Conservation (phyloP, 225 moss, liverwort and hornwort species). For the Straminergon stramineum region DNA sequence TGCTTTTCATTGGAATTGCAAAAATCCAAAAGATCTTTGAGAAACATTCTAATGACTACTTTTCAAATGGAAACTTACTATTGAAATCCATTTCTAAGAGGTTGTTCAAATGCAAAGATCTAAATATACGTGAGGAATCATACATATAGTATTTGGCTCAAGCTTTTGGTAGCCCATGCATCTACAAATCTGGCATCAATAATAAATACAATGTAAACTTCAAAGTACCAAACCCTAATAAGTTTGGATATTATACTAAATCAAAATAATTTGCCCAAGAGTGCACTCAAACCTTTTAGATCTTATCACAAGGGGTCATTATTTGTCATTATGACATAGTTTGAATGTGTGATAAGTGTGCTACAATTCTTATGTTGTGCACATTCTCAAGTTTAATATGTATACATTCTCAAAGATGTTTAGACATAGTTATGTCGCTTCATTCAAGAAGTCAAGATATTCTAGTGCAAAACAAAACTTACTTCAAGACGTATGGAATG, state of each 20-base stretch:
- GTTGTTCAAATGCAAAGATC: neutral
- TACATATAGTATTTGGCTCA: constrained; percentile 37
- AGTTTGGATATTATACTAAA: neutral
- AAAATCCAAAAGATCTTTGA: neutral
- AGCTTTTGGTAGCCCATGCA: constrained; percentile 38
- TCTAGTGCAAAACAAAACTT: neutral
- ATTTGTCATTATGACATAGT: neutral
- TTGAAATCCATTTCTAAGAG: neutral
- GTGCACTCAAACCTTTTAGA: fast-evolving
- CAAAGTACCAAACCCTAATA: neutral
- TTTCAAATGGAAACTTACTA: neutral
- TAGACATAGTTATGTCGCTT: neutral
- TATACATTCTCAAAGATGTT: neutral
- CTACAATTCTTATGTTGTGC: neutral
- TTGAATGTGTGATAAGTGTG: neutral
- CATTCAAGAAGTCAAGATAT: neutral
- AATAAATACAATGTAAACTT: neutral
- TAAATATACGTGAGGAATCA: neutral
- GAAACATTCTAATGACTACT: neutral
- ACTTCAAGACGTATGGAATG: constrained; percentile 29
- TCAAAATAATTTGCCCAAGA: fast-evolving
- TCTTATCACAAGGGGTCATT: fast-evolving
- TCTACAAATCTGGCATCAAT: constrained; percentile 41
- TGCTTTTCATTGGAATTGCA: neutral
- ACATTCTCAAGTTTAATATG: neutral